phyloP scores from a whole-genome alignment of 177 flowering plant species.

The Vitis hybrid region DNA sequence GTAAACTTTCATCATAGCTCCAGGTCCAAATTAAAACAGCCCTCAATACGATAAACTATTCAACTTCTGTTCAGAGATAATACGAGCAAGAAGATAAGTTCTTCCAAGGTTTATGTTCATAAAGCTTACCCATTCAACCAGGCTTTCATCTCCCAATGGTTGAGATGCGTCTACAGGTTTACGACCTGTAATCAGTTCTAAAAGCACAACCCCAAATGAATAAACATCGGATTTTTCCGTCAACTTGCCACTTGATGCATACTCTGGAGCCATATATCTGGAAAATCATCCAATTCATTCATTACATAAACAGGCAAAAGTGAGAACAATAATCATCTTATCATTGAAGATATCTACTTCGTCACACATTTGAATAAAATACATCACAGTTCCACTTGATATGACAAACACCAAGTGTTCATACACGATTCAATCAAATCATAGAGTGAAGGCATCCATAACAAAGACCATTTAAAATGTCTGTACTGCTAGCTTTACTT shows the following conservation, averaged over 20 bases:
- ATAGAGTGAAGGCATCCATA: background rate
- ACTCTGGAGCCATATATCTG: conserved; percentile 82
- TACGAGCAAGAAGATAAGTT: background rate
- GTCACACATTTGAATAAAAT: no score
- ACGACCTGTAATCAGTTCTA: conserved; percentile 75
- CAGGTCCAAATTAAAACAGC: no score
- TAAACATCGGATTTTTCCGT: conserved; percentile 75
- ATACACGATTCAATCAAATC: background rate
- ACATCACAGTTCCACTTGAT: background rate
- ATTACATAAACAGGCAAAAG: background rate
- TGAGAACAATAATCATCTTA: background rate
- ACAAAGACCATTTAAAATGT: background rate
- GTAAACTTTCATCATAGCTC: no score
- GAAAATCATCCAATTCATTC: conserved; percentile 9
- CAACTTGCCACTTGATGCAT: conserved; percentile 74
- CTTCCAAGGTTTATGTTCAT: background rate
- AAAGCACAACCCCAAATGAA: conserved; percentile 69
- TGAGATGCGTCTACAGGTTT: conserved; percentile 62
- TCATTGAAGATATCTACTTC: background rate
- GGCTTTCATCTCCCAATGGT: conserved; percentile 66
- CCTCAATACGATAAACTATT: background rate
- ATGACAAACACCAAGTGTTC: background rate
- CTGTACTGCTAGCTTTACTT: background rate
- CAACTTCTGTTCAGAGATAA: background rate
- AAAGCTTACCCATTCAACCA: conserved; percentile 71